phyloP scores from a whole-genome alignment of 1,284 basidiomycete genomes.

The Ceratobasidium theobromae region DNA sequence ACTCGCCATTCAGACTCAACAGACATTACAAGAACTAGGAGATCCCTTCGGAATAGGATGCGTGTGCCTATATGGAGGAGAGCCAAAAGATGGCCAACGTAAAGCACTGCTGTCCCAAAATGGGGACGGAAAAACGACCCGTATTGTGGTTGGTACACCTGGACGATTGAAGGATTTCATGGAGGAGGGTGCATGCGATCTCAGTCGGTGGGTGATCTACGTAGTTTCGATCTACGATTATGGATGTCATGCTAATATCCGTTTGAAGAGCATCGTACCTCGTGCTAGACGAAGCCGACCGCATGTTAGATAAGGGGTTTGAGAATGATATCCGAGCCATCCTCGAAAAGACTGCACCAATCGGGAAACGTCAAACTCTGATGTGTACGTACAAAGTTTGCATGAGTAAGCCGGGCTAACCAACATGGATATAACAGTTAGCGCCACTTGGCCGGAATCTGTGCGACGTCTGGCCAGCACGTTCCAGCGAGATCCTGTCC shows the following conservation, averaged over 20 bases:
- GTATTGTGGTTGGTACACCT: conserved; percentile 91
- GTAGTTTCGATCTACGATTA: neutral
- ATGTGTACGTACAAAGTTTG: conserved; percentile 68
- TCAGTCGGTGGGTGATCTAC: conserved; percentile 61
- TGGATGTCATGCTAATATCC: conserved; percentile 7
- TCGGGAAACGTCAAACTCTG: conserved; percentile 75
- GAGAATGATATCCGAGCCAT: conserved; percentile 97
- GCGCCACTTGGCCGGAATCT: conserved; percentile 96
- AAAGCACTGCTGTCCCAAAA: conserved; percentile 47
- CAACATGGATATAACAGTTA: conserved; percentile 57
- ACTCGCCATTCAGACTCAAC: conserved; percentile 92
- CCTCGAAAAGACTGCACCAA: conserved; percentile 74
- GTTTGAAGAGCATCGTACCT: conserved; percentile 75
- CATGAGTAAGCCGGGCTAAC: conserved; percentile 13
- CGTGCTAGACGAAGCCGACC: conserved; percentile 96
- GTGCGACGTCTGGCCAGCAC: conserved; percentile 92
- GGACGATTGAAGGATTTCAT: conserved; percentile 91
- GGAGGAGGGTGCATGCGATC: conserved; percentile 78
- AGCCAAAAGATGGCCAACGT: conserved; percentile 83
- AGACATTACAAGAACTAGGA: conserved; percentile 79
- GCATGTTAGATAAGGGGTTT: conserved; percentile 98
- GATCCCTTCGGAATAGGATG: conserved; percentile 73
- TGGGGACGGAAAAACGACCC: conserved; percentile 51
- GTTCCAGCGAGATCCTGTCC: conserved; percentile 83
- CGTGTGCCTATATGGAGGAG: conserved; percentile 90